Conservation (phyloP, 2,329 filamentous ascomycete species). For the Trichophyton mentagrophytes region DNA sequence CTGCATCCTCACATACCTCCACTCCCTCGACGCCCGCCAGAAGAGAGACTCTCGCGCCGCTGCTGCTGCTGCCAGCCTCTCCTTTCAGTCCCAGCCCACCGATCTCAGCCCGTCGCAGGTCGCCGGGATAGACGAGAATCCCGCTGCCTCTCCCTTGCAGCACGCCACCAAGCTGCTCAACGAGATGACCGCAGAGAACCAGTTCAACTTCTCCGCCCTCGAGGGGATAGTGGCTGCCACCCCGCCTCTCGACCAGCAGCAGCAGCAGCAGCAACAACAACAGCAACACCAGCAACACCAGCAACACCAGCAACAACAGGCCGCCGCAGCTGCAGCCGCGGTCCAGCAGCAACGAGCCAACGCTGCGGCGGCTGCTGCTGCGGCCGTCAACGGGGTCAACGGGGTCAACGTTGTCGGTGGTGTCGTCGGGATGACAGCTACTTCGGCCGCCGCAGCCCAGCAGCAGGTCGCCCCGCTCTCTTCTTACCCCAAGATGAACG, state of each 20-base stretch:
- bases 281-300: constrained; percentile 17
- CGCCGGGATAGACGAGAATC: constrained; percentile 44
- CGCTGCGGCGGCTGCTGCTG: too few relatives aligned
- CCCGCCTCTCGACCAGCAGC: constrained; percentile 41
- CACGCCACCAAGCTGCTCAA: constrained; percentile 54
- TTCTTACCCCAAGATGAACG: constrained; percentile 36
- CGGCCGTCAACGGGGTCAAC: constrained; percentile 14
- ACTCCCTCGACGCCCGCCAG: constrained; percentile 51
- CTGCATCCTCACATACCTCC: constrained; percentile 56
- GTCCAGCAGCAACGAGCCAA: too few relatives aligned
- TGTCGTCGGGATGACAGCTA: constrained; percentile 17
- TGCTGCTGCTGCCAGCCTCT: constrained; percentile 17
- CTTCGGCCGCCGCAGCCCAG: constrained; percentile 20
- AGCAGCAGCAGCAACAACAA: constrained; percentile 25
- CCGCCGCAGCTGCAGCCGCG: too few relatives aligned
- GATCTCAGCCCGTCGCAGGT: constrained; percentile 36
- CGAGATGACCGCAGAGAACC: constrained; percentile 52
- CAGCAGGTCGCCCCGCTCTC: constrained; percentile 40
- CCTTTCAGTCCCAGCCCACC: constrained; percentile 31
- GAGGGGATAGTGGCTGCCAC: constrained; percentile 51
- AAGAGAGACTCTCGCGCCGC: constrained; percentile 46
- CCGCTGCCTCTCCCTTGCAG: constrained; percentile 54
- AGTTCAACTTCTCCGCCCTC: constrained; percentile 50
- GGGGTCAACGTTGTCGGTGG: neutral
- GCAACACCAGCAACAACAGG: neutral